These are phyloP conservation scores for Rhododendron molle DNA, from an alignment of 148 eudicot genomes.

Conservation along the genomic window DNA sequence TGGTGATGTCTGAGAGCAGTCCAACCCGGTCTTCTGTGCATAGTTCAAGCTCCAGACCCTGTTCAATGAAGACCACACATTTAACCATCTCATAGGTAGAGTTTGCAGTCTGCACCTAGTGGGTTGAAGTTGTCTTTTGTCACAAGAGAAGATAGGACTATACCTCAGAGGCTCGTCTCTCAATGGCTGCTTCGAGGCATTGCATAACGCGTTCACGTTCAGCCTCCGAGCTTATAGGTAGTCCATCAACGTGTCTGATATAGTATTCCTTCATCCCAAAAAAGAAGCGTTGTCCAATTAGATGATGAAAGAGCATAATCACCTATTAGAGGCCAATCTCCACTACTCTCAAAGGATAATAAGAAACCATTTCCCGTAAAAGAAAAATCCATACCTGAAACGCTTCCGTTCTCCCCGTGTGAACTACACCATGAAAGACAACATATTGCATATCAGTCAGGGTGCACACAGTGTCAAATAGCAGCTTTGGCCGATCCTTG, in stretches of 20 bases:
- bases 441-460: constrained; percentile 92
- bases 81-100: not conserved
- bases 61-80: constrained; percentile 3
- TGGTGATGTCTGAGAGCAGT: constrained; percentile 80
- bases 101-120: not conserved
- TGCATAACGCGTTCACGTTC: constrained; percentile 75
- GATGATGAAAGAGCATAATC: not conserved
- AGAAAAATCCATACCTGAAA: constrained; percentile 45
- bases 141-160: not conserved
- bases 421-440: constrained; percentile 74
- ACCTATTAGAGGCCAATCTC: not conserved
- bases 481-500: constrained; percentile 80
- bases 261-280: constrained; percentile 62
- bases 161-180: constrained; percentile 80
- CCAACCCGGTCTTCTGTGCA: constrained; percentile 74
- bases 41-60: constrained; percentile 81
- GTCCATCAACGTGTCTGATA: constrained; percentile 84
- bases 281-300: not conserved
- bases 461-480: constrained; percentile 86
- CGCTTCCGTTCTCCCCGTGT: constrained; percentile 52
- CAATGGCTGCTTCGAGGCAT: constrained; percentile 93
- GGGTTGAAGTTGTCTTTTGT: not conserved
- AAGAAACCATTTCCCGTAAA: not conserved
- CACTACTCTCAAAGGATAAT: not conserved
- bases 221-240: constrained; percentile 68